phyloP scores from a whole-genome alignment of 176 grass and related monocot species.

The Oryza punctata region DNA sequence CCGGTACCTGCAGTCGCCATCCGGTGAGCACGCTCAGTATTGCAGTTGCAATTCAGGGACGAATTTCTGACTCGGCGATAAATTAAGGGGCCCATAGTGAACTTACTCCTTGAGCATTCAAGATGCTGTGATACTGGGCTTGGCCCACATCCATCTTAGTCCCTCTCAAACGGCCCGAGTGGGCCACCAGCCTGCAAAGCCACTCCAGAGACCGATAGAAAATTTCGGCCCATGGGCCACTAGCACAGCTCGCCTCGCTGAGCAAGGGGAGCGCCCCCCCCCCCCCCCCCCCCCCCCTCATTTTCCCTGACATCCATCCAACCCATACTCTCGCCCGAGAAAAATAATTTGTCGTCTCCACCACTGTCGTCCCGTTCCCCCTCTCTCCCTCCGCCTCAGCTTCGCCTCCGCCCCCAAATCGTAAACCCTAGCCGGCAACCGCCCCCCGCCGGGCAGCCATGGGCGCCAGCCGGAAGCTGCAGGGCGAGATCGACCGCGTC shows the following conservation, averaged over 20 bases:
- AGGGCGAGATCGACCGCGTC: constrained; percentile 98
- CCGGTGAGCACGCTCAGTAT: no score
- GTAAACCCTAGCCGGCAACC: constrained; percentile 51
- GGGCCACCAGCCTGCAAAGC: background rate
- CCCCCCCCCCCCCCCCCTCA: background rate
- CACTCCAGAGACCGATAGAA: background rate
- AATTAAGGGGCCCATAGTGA: no score
- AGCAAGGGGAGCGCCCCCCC: background rate
- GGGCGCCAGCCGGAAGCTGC: constrained; percentile 92
- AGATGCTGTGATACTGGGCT: background rate
- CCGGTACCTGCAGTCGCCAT: no score
- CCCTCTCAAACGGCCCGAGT: background rate
- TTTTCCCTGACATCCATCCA: background rate
- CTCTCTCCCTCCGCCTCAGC: background rate
- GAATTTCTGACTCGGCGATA: no score
- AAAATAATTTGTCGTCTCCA: constrained; percentile 19
- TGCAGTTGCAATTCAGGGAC: no score
- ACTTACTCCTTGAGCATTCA: no score
- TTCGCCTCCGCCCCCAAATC: constrained; percentile 31
- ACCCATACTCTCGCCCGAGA: background rate
- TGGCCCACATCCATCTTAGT: no score
- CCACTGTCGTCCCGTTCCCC: background rate
- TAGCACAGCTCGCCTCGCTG: background rate
- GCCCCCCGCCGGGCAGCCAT: constrained; percentile 44
- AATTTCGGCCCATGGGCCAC: background rate